Evolutionary conservation across 129 eudicot genomes (phyloP).

Genomic region (Pseudognaphalium luteoalbum): DNA sequence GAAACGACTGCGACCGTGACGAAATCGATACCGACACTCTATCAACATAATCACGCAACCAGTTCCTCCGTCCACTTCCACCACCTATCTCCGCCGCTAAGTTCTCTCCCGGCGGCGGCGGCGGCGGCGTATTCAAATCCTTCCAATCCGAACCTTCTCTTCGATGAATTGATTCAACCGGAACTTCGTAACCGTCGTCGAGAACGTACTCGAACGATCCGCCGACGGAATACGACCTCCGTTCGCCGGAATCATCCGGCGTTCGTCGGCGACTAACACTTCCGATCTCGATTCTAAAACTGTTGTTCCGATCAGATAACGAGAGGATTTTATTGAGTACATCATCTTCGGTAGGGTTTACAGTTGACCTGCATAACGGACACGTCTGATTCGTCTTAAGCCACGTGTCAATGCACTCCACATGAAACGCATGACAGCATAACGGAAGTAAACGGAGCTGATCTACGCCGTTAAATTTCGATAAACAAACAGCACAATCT

Average conservation of each 20-base stretch:
- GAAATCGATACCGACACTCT: constrained; percentile 56
- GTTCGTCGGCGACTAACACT: constrained; percentile 56
- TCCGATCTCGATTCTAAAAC: constrained; percentile 78
- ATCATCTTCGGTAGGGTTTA: constrained; percentile 52
- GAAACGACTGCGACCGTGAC: constrained; percentile 64
- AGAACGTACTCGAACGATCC: constrained; percentile 73
- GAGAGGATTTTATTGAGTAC: constrained; percentile 50
- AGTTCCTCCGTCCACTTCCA: constrained; percentile 47
- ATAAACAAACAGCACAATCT: constrained; percentile 79
- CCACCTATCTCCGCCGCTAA: constrained; percentile 57
- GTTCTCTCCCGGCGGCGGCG: constrained; percentile 58
- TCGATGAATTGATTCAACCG: constrained; percentile 45
- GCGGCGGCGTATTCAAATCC: constrained; percentile 50
- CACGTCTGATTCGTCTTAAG: constrained; percentile 61
- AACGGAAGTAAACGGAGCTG: constrained; percentile 66
- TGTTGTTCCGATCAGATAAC: constrained; percentile 23
- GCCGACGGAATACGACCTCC: constrained; percentile 69
- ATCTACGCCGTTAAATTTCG: constrained; percentile 65
- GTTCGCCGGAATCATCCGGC: constrained; percentile 24
- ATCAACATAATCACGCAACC: constrained; percentile 90
- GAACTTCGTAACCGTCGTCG: constrained; percentile 65
- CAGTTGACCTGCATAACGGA: constrained; percentile 76
- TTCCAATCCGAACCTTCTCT: constrained; percentile 46
- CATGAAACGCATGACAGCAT: constrained; percentile 86
- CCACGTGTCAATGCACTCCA: constrained; percentile 74